Evolutionary conservation across 345 rosid genomes (phyloP).

Genomic region (Boechera retrofracta): DNA sequence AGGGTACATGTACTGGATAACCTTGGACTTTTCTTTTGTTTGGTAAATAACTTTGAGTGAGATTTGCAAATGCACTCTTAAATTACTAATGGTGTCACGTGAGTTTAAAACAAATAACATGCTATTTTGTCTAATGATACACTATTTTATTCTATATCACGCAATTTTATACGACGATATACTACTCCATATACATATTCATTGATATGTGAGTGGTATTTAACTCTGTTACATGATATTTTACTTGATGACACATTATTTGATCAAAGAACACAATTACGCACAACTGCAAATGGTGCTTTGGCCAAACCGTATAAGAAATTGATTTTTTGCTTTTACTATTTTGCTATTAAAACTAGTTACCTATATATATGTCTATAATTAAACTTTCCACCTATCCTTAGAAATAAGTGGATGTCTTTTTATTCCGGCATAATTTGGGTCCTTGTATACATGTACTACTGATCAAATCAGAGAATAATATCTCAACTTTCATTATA

Average conservation of each 20-base stretch:
- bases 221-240: background rate
- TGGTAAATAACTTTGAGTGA: background rate
- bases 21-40: background rate
- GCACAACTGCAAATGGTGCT: background rate
- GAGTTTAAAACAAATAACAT: background rate
- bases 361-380: background rate
- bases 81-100: background rate
- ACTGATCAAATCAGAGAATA: constrained; percentile 36
- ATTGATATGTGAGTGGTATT: background rate
- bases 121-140: background rate
- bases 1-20: background rate
- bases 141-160: background rate
- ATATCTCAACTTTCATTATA: constrained; percentile 35
- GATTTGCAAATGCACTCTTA: background rate
- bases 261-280: background rate
- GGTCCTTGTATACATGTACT: background rate
- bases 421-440: background rate
- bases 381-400: background rate
- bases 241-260: background rate
- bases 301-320: background rate
- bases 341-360: background rate
- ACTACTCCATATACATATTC: background rate
- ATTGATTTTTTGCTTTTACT: background rate
- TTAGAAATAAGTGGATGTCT: background rate
- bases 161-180: background rate